Base-by-base conservation (phyloP, 371 early-diverging fungal genomes). In the Haplosporangium sp. region DNA sequence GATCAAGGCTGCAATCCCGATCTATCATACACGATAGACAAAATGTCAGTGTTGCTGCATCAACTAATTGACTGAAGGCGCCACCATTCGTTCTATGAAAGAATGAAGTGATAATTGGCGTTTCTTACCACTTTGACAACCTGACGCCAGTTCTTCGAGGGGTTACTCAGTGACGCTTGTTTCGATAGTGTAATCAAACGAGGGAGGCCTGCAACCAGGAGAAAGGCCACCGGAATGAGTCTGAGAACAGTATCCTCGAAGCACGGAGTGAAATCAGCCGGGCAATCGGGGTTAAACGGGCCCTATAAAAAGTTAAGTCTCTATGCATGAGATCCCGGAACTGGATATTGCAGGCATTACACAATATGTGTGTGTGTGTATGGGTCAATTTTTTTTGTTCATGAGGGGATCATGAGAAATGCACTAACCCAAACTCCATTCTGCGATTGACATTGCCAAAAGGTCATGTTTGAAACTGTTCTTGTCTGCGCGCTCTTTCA, bases 191-290 rank as follows among this genome's bases (percentile, higher is more conserved):
- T 8, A 82, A 68, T 36, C 71, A 92, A 57, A 55, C 90, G 82
- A 14, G 80, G 82, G 43, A 83, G 50, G 9, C 90, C 91, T 57
- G 82, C 82, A 18, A 86, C 14, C 10, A 88, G 16, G 4, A 92
- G 74, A 64, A 87, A 83, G 0, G 66, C 65, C 7, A 76, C 81
- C 8, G 90, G 90, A 14, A 87, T 57, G 48, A 81, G 61, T 41
- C 82, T 74, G 20, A 89, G 58, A 8, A 85, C 88, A 85, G 85
- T 84, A 70, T 92, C 87, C 71, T 92, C 92, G 64, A 91, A 94
- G 74, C 94, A 94, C 23, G 90, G 88, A 12, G 92, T 89, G 45
- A 93, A 90, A 77, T 94, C 93, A 11, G 91, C 85, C 9, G 84
- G 64, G 38, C 91, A 84, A 13, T 73, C 62, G 16, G 59, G 61